Base-by-base conservation (phyloP, 2,329 filamentous ascomycete species). In the Bipolaris sorokiniana region DNA sequence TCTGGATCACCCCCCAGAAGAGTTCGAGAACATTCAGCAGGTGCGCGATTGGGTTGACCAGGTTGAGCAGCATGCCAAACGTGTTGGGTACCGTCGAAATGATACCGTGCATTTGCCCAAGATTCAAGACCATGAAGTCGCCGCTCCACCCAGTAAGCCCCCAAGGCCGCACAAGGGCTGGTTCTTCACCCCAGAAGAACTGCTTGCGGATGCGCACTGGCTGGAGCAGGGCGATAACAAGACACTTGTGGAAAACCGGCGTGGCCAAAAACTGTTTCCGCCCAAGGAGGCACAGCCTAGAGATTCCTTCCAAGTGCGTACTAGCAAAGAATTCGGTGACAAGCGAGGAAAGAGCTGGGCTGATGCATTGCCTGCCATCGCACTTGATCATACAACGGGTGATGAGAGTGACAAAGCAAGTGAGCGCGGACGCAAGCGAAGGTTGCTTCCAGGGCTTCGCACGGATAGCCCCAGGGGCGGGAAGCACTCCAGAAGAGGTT, bases 181-280 rank as follows among this genome's bases (percentile, higher is more conserved):
- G 95, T 84, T 86, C 37, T 86, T 93, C 16, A 86, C 90, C 42
- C 91, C 94, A 0, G 88, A 90, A 54, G 93, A 98, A 72, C 84
- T 97, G 75, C 80, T 98, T 45, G 93, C 93, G 4, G 95, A 99
- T 78, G 83, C 90, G 1, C 91, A 93, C 69, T 99, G 95, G 95
- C 79, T 96, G 20, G 92, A 97, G 73, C 88, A 93, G 68, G 86
- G 85, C 31, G 82, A 88, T 56, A 92, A 97, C 76, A 96, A 93
- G 73, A 83, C 83, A 50, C 81, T 92, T 26, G 89, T 97, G 40
- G 90, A 96, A 71, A 90, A 97, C 75, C 86, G 88, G 13, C 81
- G 91, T 67, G 92, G 92, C 69, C 84, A 85, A 46, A 88, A 85
- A 55, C 86, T 97, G 13, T 96, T 90, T 61, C 63, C 68, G 15